These are phyloP conservation scores for Mycena venus DNA, from an alignment of 768 basidiomycete species.

Conservation along the genomic window DNA sequence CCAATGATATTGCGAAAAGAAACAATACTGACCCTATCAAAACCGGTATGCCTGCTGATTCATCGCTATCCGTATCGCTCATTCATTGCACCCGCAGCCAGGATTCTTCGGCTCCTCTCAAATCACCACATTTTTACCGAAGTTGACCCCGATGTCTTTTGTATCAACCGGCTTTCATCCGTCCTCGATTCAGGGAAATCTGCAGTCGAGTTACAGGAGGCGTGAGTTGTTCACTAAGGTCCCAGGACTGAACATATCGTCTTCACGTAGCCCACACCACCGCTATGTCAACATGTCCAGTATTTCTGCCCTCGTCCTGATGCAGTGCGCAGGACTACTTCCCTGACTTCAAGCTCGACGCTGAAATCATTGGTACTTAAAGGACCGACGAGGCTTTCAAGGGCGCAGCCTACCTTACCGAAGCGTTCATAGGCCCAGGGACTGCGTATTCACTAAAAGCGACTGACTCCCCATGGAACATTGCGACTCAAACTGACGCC, in stretches of 20 bases:
- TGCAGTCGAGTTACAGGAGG: conserved; percentile 38
- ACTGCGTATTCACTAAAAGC: conserved; percentile 1
- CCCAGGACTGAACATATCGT: neutral
- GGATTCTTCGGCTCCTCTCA: conserved; percentile 50
- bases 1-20: conserved; percentile 49
- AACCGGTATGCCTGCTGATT: conserved; percentile 42
- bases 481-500: conserved; percentile 20
- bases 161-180: too few species aligned
- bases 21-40: conserved; percentile 46
- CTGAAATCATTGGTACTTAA: neutral
- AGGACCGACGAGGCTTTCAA: conserved; percentile 30
- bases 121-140: conserved; percentile 53
- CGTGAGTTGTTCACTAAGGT: neutral
- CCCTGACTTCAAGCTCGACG: neutral
- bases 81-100: conserved; percentile 23
- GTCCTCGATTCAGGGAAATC: conserved; percentile 46
- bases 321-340: neutral
- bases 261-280: conserved; percentile 20
- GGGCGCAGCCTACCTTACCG: conserved; percentile 21
- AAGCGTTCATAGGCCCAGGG: conserved; percentile 1
- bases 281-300: conserved; percentile 22
- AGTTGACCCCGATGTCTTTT: conserved; percentile 49
- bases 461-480: conserved; percentile 30
- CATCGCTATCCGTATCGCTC: neutral
- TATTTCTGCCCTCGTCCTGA: conserved; percentile 12